Base-by-base conservation (phyloP, 1,284 basidiomycete species). In the Ceratobasidium sp. region DNA sequence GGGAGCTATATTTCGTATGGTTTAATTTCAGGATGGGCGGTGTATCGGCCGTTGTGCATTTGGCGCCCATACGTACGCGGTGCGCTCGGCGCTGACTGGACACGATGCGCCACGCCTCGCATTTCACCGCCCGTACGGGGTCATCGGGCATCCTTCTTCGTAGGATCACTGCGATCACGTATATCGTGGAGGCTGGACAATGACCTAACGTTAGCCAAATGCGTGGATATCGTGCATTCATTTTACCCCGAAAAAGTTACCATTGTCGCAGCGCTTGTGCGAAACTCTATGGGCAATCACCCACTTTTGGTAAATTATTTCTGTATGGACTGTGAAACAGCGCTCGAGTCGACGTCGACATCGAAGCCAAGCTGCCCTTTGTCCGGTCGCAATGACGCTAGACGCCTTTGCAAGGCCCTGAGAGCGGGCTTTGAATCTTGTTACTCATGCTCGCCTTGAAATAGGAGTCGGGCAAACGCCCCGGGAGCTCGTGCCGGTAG, bases 11-110 rank as follows among this genome's bases (percentile, higher is more conserved):
- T 54, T 29, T 54, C 31, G 19, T 29, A 22, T 54, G 27, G 11
- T 54, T 29, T 31, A 24, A 54, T 54, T 54, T 54, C 27, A 31
- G 27, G 13, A 1, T 13, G n/a, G 58, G 34, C 41, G 39, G n/a
- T 11, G 41, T 37, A 27, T 39, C 6, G 22, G 31, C 39, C 9
- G 24, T 43, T 43, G 24, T 7, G 59, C 8, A 62, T 9, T 62
- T 37, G 29, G 59, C 59, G 59, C 59, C 16, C 59, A 43, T 62
- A n/a, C 7, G 39, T 24, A 16, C 27, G n/a, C 37, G 37, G 24
- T 53, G 37, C 59, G 59, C 59, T 62, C 29, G 59, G 59, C 59
- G 59, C 59, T 43, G 53, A 29, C 53, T 54, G 27, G 53, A 24
- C 53, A 53, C 5, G 7, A 34, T 39, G n/a, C 31, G 34, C 58